These are phyloP conservation scores for Hypoxylon fragiforme DNA, from an alignment of 495 filamentous ascomycete species.

Conservation along the genomic window DNA sequence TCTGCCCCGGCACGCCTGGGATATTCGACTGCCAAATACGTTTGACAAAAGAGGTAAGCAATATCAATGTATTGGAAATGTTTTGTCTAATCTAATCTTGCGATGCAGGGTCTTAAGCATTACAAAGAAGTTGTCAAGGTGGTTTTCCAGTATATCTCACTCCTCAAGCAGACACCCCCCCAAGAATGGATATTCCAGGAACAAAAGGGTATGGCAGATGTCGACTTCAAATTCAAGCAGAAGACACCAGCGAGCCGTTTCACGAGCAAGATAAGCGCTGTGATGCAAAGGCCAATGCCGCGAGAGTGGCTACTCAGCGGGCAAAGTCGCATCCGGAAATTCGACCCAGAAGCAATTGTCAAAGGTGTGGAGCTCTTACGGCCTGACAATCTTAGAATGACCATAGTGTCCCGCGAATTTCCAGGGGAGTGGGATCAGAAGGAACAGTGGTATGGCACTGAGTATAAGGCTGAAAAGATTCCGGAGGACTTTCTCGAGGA, in stretches of 20 bases:
- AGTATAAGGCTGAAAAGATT: constrained; percentile 85
- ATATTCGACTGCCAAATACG: constrained; percentile 80
- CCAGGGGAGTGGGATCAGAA: constrained; percentile 84
- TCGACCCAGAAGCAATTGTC: constrained; percentile 74
- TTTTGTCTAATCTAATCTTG: constrained; percentile 14
- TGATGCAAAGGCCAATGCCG: constrained; percentile 89
- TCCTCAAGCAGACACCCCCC: constrained; percentile 78
- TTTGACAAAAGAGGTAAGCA: constrained; percentile 76
- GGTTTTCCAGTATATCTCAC: constrained; percentile 91
- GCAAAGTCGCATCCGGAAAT: constrained; percentile 68
- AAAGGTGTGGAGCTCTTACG: constrained; percentile 74
- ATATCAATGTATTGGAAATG: not conserved
- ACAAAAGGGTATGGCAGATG: constrained; percentile 82
- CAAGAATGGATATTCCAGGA: constrained; percentile 94
- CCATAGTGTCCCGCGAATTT: constrained; percentile 77
- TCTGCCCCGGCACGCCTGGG: constrained; percentile 78
- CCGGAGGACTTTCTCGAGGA: constrained; percentile 71
- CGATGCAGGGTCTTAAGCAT: constrained; percentile 62
- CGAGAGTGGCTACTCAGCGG: constrained; percentile 86
- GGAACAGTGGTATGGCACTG: constrained; percentile 98
- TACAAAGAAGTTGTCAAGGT: constrained; percentile 86
- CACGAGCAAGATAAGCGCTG: constrained; percentile 75
- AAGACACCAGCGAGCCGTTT: constrained; percentile 88
- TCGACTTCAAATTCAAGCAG: constrained; percentile 93
- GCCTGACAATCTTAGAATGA: constrained; percentile 86